Percentiles rank a stretch among this genome's conserved stretches.
phyloP scores from a whole-genome alignment of 805 yeast species.

The Pichia ethanolica region DNA sequence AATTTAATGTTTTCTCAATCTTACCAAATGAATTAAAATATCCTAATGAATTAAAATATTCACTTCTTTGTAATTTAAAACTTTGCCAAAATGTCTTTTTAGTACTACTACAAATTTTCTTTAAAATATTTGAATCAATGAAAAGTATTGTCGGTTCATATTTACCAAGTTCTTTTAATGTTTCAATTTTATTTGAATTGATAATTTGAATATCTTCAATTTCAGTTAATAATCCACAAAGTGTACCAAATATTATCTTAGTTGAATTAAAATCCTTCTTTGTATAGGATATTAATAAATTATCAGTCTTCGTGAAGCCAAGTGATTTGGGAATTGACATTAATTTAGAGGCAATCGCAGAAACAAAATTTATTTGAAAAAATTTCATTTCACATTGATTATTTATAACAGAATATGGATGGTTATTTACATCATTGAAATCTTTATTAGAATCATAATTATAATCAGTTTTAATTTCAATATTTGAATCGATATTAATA shows the following conservation, averaged over 20 bases:
- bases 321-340: constrained; percentile 25
- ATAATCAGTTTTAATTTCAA: constrained; percentile 1
- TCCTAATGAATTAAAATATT: constrained; percentile 41
- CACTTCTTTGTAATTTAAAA: constrained; percentile 29
- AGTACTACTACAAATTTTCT: constrained; percentile 15
- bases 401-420: constrained; percentile 22
- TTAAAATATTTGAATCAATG: constrained; percentile 21
- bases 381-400: constrained; percentile 19
- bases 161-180: constrained; percentile 10
- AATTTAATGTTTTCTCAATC: constrained; percentile 13
- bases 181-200: constrained; percentile 4
- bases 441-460: constrained; percentile 18
- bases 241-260: constrained; percentile 29
- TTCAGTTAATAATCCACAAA: constrained; percentile 33
- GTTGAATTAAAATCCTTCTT: neutral
- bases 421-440: constrained; percentile 19
- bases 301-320: constrained; percentile 23
- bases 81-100: constrained; percentile 17
- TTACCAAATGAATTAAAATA: constrained; percentile 34
- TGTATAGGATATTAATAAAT: constrained; percentile 16
- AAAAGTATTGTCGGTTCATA: constrained; percentile 29
- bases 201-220: constrained; percentile 22
- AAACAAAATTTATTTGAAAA: constrained; percentile 30
- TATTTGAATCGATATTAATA: neutral
- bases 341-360: constrained; percentile 29